Base-by-base conservation (phyloP, 306 rosid species). In the Prunus padus region DNA sequence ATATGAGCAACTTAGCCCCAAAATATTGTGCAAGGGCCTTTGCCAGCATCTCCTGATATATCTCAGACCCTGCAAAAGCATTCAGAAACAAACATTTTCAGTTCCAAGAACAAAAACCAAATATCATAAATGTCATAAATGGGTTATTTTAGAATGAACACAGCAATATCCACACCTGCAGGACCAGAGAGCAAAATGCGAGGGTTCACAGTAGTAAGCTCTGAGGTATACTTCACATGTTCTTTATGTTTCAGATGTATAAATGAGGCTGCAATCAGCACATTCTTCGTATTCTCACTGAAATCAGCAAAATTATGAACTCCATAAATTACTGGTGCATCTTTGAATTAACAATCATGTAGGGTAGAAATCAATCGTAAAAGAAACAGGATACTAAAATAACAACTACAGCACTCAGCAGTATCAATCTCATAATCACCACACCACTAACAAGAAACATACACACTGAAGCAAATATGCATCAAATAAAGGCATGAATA, bases 161-260 rank as follows among this genome's bases (percentile, higher is more conserved):
- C 20, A 18, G 62, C 37, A 19, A 33, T 7, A 74, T 26, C 46
- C 88, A 75, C 13, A 92, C 98, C 97, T 84, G 97, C 96, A 55
- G 99, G 99, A 74, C 99, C 99, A 63, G 97, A 96, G 33, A 96
- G 98, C 87, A 96, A 85, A 82, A 96, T 89, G 45, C 97, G 92
- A 19, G 99, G 99, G 72, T 92, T 96, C 81, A 96, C 91, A 69
- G 98, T 92, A 69, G 90, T 81, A 69, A 96, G 92, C 81, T 96
- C 97, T 18, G 94, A 67, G 14, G 99, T 86, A 76, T 88, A 92
- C 89, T 92, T 92, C 49, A 82, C 89, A 88, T 87, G 91, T 69
- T 92, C 93, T 81, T 88, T 96, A 77, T 88, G 93, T 87, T 86
- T 92, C 89, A 96, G 80, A 85, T 96, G 98, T 77, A 96, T 89